Conservation (phyloP, 139 green algal species). For the Chlamydomonas applanata region DNA sequence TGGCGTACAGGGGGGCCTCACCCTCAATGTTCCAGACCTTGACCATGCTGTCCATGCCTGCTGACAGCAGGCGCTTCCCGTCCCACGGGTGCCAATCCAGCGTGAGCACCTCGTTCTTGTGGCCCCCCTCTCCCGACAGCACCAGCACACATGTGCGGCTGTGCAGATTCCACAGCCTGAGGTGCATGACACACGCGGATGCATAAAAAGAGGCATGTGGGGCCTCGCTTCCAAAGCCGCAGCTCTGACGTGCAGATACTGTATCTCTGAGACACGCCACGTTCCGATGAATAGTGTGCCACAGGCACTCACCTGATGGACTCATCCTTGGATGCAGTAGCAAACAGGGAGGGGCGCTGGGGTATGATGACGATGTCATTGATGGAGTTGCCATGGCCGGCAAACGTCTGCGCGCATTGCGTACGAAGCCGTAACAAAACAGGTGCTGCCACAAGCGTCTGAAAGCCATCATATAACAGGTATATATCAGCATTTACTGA, state of each 20-base stretch:
- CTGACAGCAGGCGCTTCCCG: slow-evolving; percentile 56
- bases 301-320: neutral
- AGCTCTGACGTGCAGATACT: too few species aligned
- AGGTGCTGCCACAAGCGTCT: neutral
- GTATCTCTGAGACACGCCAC: too few species aligned
- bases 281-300: too few species aligned
- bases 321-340: slow-evolving; percentile 64
- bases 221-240: too few species aligned
- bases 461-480: too few species aligned
- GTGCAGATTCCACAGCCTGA: slow-evolving; percentile 29
- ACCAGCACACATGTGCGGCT: slow-evolving; percentile 55
- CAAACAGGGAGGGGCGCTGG: slow-evolving; percentile 46
- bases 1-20: too few species aligned
- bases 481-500: too few species aligned
- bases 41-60: slow-evolving; percentile 73
- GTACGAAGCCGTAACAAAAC: too few species aligned
- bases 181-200: too few species aligned
- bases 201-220: too few species aligned
- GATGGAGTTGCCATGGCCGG: slow-evolving; percentile 69
- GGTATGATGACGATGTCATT: slow-evolving; percentile 77
- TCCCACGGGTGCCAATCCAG: slow-evolving; percentile 63
- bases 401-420: slow-evolving; percentile 45
- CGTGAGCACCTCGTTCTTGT: slow-evolving; percentile 74
- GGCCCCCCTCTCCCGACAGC: slow-evolving; percentile 57
- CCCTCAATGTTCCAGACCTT: slow-evolving; percentile 70